phyloP scores from a whole-genome alignment of 805 yeast species.

The Candida argentea region DNA sequence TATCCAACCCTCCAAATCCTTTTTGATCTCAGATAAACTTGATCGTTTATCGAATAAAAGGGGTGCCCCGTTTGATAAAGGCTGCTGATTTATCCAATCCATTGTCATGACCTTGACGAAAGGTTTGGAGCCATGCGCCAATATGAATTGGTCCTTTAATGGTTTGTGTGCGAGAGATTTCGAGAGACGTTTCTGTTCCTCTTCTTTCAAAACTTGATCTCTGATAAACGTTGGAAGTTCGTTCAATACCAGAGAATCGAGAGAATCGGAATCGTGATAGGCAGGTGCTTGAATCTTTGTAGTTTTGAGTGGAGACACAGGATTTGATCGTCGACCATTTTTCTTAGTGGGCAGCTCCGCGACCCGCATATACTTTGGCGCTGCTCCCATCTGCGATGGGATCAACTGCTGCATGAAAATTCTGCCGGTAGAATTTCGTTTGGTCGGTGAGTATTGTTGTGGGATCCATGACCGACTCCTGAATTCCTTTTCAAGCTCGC shows the following conservation, averaged over 20 bases:
- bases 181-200: conserved; percentile 19
- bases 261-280: conserved; percentile 17
- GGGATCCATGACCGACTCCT: conserved; percentile 11
- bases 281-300: conserved; percentile 3
- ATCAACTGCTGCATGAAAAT: conserved; percentile 27
- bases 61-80: conserved; percentile 5
- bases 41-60: conserved; percentile 3
- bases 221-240: conserved; percentile 30
- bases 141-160: conserved; percentile 16
- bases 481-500: conserved; percentile 49
- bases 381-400: conserved; percentile 21
- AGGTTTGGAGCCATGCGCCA: conserved; percentile 6
- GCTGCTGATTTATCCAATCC: conserved; percentile 15
- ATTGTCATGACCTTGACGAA: conserved; percentile 7
- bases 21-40: conserved; percentile 4
- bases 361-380: conserved; percentile 21
- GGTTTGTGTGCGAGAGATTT: conserved; percentile 16
- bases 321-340: background rate
- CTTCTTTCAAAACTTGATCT: conserved; percentile 25
- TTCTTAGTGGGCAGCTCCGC: conserved; percentile 17
- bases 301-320: background rate
- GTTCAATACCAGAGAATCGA: conserved; percentile 25
- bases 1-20: conserved; percentile 18
- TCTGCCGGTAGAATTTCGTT: conserved; percentile 7
- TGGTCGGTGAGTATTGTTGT: conserved; percentile 1